Evolutionary conservation across 208 protist genomes (phyloP), one percentile per base, ranked within the genome.

Genomic region (Trypanosoma congolense): DNA sequence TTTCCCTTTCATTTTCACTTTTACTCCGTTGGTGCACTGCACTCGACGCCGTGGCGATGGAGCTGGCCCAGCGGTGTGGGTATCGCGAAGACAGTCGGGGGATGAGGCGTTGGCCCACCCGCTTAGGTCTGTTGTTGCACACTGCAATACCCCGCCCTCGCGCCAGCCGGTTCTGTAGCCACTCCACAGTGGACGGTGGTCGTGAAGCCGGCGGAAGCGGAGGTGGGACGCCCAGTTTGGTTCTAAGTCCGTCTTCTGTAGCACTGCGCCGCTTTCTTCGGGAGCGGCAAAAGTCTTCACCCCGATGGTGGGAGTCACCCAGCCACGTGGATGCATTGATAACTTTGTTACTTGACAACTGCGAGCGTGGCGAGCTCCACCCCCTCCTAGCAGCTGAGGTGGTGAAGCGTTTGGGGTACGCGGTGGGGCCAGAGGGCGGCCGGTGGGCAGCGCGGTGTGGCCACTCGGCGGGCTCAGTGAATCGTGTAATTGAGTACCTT

Each of bases 381-480:
- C 83, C 83, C 3, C 59, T 90, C 1, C 52, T 90, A 24, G 78
- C 65, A 25, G 64, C 80, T 30, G 70, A 73, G 25, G 62, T 86
- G 6, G 30, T 84, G 30, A 61, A 72, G 40, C 51, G 61, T 22
- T 65, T 90, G 10, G 73, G 78, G 10, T 80, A 65, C 43, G 69
- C 78, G 3, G 58, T 80, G 9, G 78, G 70, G 38, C 38, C 21
- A 12, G 42, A 19, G 0, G 41, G 19, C 24, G 21, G 43, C 26
- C 52, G 57, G 2, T 61, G 46, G 60, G 54, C 42, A 9, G 31
- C 10, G 29, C 40, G 61, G 6, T 55, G 31, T 30, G 56, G 64
- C n/a, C 59, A 46, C 29, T 43, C 49, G 12, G 33, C n/a, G 4
- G 55, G 54, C 18, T 36, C 26, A 18, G 54, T 58, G 40, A 52